Evolutionary conservation across 306 rosid genomes (phyloP).

Genomic region (Cucumis sativus): Cucumber_9930_V3 NC_026660.2:8859501-8860000

Average conservation of each 20-base stretch:
- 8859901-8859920: no score
- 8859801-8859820: no score
- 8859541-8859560: neutral
- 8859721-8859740: neutral
- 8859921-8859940: no score
- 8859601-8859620: neutral
- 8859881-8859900: no score
- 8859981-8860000: no score
- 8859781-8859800: no score
- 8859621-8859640: neutral
- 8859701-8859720: neutral
- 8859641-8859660: neutral
- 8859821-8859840: no score
- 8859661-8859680: neutral
- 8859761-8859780: no score
- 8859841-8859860: no score
- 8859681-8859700: neutral
- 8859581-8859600: neutral
- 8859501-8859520: neutral
- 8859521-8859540: neutral
- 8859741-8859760: neutral
- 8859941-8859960: no score
- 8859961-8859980: no score
- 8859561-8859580: neutral
- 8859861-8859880: no score